These are phyloP conservation scores for Exophiala lecanii-corni DNA, from an alignment of 2,329 filamentous ascomycete genomes.

Conservation along the genomic window DNA sequence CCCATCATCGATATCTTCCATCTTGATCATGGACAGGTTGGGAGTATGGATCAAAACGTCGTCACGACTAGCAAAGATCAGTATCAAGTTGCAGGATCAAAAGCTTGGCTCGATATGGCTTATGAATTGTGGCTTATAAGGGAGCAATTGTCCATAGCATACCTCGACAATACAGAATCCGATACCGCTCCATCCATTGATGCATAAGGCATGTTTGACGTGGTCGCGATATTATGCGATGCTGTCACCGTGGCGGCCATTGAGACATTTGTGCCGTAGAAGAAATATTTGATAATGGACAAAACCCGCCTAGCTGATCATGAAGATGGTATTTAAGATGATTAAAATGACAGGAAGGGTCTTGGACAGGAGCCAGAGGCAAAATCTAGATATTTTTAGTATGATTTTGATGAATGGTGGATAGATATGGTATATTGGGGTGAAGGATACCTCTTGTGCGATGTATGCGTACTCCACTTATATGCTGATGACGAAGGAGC, in stretches of 20 bases:
- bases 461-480: conserved; percentile 10
- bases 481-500: background rate
- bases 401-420: conserved; percentile 3
- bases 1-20: conserved; percentile 33
- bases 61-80: conserved; percentile 15
- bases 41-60: conserved; percentile 14
- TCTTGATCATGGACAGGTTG: conserved; percentile 23
- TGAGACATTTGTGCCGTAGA: conserved; percentile 12
- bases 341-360: conserved; percentile 15
- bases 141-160: conserved; percentile 4
- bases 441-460: conserved; percentile 11
- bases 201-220: conserved; percentile 10
- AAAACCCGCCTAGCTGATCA: conserved; percentile 5
- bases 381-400: conserved; percentile 13
- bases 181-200: conserved; percentile 8
- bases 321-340: conserved; percentile 10
- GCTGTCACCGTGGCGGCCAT: conserved; percentile 14
- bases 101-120: conserved; percentile 1
- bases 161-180: conserved; percentile 12
- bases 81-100: conserved; percentile 6
- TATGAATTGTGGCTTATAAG: background rate
- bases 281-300: conserved; percentile 21
- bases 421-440: background rate
- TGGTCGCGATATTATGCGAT: conserved; percentile 11
- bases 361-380: conserved; percentile 1